A percentile compares a stretch with the other conserved stretches of the same genome.
These are phyloP conservation scores for Cicer judaicum DNA, from an alignment of 306 rosid species.

Conservation along the genomic window DNA sequence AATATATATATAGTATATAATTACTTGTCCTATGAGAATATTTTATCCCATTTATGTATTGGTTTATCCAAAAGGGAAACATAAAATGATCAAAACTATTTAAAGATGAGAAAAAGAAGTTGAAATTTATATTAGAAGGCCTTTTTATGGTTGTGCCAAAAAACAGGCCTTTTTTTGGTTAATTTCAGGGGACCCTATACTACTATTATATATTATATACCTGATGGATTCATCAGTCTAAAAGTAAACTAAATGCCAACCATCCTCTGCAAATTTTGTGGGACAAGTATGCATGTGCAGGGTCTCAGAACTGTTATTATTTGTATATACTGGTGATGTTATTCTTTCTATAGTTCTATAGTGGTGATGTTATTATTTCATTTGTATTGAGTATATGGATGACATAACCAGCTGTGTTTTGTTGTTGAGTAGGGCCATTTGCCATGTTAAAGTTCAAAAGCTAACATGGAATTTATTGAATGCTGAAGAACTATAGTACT, in stretches of 20 bases:
- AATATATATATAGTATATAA: neutral
- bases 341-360: conserved; percentile 10
- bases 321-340: conserved; percentile 14
- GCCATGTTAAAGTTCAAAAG: conserved; percentile 33
- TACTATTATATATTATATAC: neutral
- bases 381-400: conserved; percentile 9
- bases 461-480: conserved; percentile 36
- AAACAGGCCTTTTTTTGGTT: conserved; percentile 14
- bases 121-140: conserved; percentile 19
- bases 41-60: conserved; percentile 9
- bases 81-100: neutral
- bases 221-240: conserved; percentile 31
- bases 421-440: conserved; percentile 32
- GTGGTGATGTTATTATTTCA: conserved; percentile 13
- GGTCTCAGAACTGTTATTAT: conserved; percentile 26
- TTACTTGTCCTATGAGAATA: conserved; percentile 18
- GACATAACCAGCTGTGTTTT: conserved; percentile 29
- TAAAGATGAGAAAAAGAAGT: neutral
- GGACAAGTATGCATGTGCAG: conserved; percentile 51
- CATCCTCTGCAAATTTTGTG: conserved; percentile 39
- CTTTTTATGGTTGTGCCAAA: neutral
- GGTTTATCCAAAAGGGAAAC: conserved; percentile 14
- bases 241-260: conserved; percentile 50
- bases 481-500: neutral
- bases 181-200: conserved; percentile 18